Conservation (phyloP, 1,284 basidiomycete species). For the Pseudozyma sp. region DNA sequence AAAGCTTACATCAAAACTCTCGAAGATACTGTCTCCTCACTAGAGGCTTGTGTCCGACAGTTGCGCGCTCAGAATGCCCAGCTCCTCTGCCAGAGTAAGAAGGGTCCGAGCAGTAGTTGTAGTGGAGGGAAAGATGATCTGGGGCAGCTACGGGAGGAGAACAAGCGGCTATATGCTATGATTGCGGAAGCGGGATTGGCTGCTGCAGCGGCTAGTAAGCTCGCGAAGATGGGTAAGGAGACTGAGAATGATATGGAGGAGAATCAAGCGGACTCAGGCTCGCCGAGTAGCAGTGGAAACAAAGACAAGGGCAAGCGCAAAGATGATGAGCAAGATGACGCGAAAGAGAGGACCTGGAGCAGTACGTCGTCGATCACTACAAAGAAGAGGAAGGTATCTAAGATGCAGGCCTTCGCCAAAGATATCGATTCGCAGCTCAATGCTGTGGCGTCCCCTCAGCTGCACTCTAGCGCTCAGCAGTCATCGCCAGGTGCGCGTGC, state of each 20-base stretch:
- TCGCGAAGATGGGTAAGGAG: slow-evolving; percentile 21
- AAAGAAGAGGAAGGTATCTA: slow-evolving; percentile 24
- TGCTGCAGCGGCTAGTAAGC: slow-evolving; percentile 11
- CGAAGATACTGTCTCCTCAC: slow-evolving; percentile 37
- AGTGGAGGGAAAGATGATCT: background rate
- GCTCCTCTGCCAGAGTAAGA: background rate
- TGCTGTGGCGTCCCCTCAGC: background rate
- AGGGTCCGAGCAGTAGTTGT: background rate
- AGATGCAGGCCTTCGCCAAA: slow-evolving; percentile 26
- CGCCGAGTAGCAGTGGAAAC: background rate
- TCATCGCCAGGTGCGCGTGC: background rate
- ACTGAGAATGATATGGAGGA: background rate
- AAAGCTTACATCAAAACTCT: slow-evolving; percentile 47
- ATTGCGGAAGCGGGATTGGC: slow-evolving; percentile 26
- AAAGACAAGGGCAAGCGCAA: background rate
- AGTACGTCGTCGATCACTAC: slow-evolving; percentile 25
- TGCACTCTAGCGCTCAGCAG: background rate
- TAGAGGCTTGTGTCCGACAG: slow-evolving; percentile 30
- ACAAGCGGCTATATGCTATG: slow-evolving; percentile 12
- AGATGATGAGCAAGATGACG: background rate
- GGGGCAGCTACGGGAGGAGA: slow-evolving; percentile 16
- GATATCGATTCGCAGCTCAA: slow-evolving; percentile 20
- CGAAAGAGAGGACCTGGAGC: slow-evolving; percentile 10
- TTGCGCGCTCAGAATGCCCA: slow-evolving; percentile 16
- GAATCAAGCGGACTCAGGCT: background rate